These are phyloP conservation scores for Cryptosporidium andersoni DNA, from an alignment of 169 alveolate genomes.

Conservation along the genomic window DNA sequence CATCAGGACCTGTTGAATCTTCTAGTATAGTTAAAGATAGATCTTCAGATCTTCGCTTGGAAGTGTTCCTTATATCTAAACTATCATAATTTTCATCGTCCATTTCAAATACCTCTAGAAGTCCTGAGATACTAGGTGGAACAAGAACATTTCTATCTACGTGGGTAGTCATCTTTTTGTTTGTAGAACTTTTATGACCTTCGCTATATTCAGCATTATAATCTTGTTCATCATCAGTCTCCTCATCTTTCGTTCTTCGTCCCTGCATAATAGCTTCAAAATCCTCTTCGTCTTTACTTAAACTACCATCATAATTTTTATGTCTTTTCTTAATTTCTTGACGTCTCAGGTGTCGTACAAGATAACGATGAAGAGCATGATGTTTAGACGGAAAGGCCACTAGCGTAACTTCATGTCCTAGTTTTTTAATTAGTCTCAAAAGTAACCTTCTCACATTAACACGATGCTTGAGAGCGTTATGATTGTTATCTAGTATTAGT, in stretches of 20 bases:
- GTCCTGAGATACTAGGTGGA: neutral
- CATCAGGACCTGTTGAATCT: neutral
- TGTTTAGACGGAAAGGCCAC: slow-evolving; percentile 46
- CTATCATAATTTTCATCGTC: neutral
- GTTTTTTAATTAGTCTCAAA: slow-evolving; percentile 20
- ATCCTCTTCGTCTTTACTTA: neutral
- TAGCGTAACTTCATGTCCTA: slow-evolving; percentile 18
- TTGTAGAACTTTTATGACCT: neutral
- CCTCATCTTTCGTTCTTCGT: neutral
- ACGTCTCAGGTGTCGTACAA: slow-evolving; percentile 1
- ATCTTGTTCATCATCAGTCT: slow-evolving; percentile 1
- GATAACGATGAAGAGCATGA: slow-evolving; percentile 22
- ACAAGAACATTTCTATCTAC: neutral
- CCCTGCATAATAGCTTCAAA: slow-evolving; percentile 1
- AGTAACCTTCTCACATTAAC: slow-evolving; percentile 23
- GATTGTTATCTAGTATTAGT: slow-evolving; percentile 10
- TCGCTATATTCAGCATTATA: slow-evolving; percentile 7
- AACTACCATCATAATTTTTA: neutral
- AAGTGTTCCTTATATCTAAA: neutral
- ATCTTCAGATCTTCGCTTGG: neutral
- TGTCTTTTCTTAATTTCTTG: slow-evolving; percentile 1
- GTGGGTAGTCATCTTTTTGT: neutral
- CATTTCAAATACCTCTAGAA: too few relatives aligned
- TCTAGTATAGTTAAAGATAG: neutral
- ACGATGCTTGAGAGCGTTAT: slow-evolving; percentile 25